Evolutionary conservation across 805 yeast genomes (phyloP).

Genomic region (Metschnikowia gelsemii): DNA sequence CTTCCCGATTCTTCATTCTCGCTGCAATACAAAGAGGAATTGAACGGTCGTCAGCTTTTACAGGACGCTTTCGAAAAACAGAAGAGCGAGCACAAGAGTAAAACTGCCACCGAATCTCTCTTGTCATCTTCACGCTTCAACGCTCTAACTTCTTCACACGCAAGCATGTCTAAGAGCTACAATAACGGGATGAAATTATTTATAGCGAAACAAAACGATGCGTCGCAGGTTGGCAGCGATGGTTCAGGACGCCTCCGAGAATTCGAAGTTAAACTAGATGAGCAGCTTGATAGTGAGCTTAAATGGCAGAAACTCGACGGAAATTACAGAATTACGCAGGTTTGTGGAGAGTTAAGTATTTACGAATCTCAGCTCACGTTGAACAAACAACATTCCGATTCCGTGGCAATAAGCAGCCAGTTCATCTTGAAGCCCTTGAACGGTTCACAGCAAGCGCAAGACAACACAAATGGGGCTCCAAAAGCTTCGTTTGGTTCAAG

Average conservation of each 20-base stretch:
- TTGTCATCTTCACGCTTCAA: slow-evolving; percentile 8
- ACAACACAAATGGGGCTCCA: neutral
- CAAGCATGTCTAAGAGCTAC: slow-evolving; percentile 18
- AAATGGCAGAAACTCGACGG: slow-evolving; percentile 86
- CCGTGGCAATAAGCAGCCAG: slow-evolving; percentile 10
- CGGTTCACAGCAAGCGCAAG: neutral
- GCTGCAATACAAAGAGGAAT: slow-evolving; percentile 16
- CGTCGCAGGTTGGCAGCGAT: slow-evolving; percentile 45
- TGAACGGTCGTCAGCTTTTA: slow-evolving; percentile 31
- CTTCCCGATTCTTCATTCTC: slow-evolving; percentile 44
- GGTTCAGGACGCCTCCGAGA: slow-evolving; percentile 44
- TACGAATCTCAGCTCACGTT: slow-evolving; percentile 9
- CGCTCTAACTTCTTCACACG: slow-evolving; percentile 7
- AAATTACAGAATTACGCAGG: slow-evolving; percentile 78
- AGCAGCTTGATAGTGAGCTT: slow-evolving; percentile 55
- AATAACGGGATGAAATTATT: slow-evolving; percentile 31
- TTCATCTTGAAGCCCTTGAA: slow-evolving; percentile 11
- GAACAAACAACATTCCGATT: slow-evolving; percentile 4
- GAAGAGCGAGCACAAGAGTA: slow-evolving; percentile 27
- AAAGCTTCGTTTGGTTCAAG: slow-evolving; percentile 13
- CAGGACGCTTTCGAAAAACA: slow-evolving; percentile 32
- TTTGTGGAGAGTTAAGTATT: slow-evolving; percentile 60
- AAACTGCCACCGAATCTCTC: slow-evolving; percentile 13
- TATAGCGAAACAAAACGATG: slow-evolving; percentile 37
- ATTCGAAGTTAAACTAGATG: slow-evolving; percentile 68